These are phyloP conservation scores for Podospora tetraspora DNA, from an alignment of 495 filamentous ascomycete genomes.

Conservation along the genomic window DNA sequence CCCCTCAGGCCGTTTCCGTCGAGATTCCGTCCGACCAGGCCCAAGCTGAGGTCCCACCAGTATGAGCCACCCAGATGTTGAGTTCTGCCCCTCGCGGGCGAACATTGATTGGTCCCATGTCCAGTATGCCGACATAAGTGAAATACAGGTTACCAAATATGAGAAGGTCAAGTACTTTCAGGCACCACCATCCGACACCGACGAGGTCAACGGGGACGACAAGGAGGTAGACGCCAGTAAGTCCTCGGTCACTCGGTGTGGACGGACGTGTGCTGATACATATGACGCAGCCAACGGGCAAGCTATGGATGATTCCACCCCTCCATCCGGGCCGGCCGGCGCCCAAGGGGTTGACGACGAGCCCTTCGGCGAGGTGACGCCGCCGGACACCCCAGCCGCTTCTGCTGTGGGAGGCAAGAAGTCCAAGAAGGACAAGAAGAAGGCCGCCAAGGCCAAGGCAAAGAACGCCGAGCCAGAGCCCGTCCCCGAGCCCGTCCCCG, in stretches of 20 bases:
- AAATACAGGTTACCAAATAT: slow-evolving; percentile 36
- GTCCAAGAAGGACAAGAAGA: slow-evolving; percentile 14
- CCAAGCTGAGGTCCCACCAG: slow-evolving; percentile 32
- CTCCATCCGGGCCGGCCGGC: neutral
- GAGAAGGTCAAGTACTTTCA: slow-evolving; percentile 35
- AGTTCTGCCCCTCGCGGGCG: slow-evolving; percentile 37
- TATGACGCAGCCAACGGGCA: neutral
- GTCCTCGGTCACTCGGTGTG: neutral
- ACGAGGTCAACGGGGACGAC: slow-evolving; percentile 30
- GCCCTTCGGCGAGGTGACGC: neutral
- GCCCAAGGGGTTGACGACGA: neutral
- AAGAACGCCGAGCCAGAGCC: slow-evolving; percentile 17
- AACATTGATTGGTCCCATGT: slow-evolving; percentile 32
- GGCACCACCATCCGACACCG: slow-evolving; percentile 23
- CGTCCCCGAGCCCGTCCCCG: slow-evolving; percentile 5
- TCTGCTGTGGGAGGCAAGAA: slow-evolving; percentile 1
- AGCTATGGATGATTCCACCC: neutral
- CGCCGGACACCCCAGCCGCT: neutral
- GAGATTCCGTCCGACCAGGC: slow-evolving; percentile 35
- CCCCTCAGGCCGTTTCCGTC: slow-evolving; percentile 35
- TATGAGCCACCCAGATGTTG: slow-evolving; percentile 36
- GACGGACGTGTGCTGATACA: slow-evolving; percentile 2
- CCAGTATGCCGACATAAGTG: slow-evolving; percentile 38
- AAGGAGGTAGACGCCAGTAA: slow-evolving; percentile 17
- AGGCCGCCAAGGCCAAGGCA: slow-evolving; percentile 16